Base-by-base conservation (phyloP, 164 flowering plant species). In the Macadamia integrifolia region DNA sequence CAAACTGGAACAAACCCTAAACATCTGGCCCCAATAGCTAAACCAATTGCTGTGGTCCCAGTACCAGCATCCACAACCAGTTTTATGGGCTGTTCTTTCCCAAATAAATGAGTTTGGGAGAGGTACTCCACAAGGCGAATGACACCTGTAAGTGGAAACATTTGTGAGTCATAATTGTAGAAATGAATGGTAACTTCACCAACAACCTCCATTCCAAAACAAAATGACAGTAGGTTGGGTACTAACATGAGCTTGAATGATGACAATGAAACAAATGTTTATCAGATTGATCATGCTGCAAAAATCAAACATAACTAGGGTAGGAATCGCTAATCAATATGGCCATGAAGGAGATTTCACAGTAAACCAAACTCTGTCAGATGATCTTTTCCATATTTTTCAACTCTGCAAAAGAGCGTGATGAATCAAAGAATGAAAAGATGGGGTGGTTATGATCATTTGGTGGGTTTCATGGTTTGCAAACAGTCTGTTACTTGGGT, bases 1-100 rank as follows among this genome's bases (percentile, higher is more conserved):
- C 5, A 65, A 52, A 67, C 10, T 29, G 28, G 64, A 74, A 71
- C 86, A 57, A 50, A 94, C 99, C 95, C 92, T 69, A 90, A 77
- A 73, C 78, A 81, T 15, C 79, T 9, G 64, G 87, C 86, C 73
- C 88, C 99, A 71, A 94, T 75, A 60, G 75, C 92, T 64, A 94
- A 80, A 73, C 99, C 99, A 76, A 92, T 76, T 56, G 99, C 96
- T 29, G 97, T 92, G 66, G 97, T 94, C 53, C 97, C 99, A 14
- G 97, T 94, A 48, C 97, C 99, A 76, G 97, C 86, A 84, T 90
- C 98, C 11, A 94, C 82, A 61, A 91, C 82, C 73, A 94, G 69
- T 61, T 85, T 87, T 14, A 86, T 3, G 15, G 77, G 66, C 61
- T 70, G 84, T 6, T 83, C 72, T 75, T 76, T 83, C 48, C 98